phyloP scores from a whole-genome alignment of 495 filamentous ascomycete species.

The Hypoxylon fragiforme region DNA sequence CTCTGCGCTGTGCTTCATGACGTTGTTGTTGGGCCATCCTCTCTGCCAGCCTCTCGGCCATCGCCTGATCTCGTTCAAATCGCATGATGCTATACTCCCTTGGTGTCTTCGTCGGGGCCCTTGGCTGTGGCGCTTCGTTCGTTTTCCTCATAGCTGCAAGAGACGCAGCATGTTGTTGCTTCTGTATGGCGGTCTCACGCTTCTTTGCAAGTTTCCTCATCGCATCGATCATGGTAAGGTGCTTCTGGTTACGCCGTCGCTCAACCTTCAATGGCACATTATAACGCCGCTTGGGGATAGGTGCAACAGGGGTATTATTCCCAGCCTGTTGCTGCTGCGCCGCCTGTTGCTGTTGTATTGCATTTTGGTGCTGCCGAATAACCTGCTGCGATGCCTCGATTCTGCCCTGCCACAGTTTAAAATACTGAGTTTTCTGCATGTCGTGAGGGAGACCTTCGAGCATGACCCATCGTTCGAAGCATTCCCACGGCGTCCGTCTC shows the following conservation, averaged over 20 bases:
- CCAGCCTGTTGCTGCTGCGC: constrained; percentile 57
- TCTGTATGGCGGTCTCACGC: constrained; percentile 79
- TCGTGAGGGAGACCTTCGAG: constrained; percentile 87
- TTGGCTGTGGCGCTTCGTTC: constrained; percentile 66
- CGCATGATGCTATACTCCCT: constrained; percentile 87
- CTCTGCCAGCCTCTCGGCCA: constrained; percentile 75
- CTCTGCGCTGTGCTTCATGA: constrained; percentile 57
- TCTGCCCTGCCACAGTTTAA: constrained; percentile 78
- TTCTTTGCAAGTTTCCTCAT: constrained; percentile 97
- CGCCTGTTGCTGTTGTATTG: constrained; percentile 46
- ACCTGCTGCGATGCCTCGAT: constrained; percentile 76
- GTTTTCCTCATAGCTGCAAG: constrained; percentile 72
- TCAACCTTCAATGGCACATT: constrained; percentile 80
- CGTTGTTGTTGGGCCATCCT: constrained; percentile 71
- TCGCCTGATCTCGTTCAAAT: constrained; percentile 77
- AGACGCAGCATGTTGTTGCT: constrained; percentile 77
- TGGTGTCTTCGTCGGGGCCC: constrained; percentile 63
- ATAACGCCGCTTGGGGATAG: constrained; percentile 60
- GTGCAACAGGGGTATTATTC: constrained; percentile 59
- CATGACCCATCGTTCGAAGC: constrained; percentile 93
- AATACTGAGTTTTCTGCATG: constrained; percentile 91
- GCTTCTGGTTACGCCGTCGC: constrained; percentile 77
- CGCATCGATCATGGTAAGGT: constrained; percentile 85
- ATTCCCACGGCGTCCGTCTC: constrained; percentile 95
- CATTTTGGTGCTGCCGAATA: constrained; percentile 59